Conservation (phyloP, 169 alveolate genomes). For the Cryptosporidium andersoni region DNA sequence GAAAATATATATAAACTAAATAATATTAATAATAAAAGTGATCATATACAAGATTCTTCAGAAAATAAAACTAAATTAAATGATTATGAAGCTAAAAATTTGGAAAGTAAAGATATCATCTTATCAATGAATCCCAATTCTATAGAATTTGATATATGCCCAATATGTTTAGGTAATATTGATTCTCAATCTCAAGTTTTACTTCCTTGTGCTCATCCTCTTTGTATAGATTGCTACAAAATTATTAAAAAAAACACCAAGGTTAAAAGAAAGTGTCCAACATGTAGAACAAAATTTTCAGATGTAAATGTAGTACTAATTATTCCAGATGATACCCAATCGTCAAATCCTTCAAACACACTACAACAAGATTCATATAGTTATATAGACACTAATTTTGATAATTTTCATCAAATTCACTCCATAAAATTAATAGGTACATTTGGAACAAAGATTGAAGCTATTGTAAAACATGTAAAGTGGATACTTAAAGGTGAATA, state of each 20-base stretch:
- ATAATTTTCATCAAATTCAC: neutral
- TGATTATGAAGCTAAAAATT: neutral
- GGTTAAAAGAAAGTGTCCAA: constrained; percentile 50
- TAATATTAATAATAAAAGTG: constrained; percentile 6
- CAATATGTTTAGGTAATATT: constrained; percentile 21
- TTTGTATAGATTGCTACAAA: constrained; percentile 46
- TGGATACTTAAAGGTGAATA: constrained; percentile 33
- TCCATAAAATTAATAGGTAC: constrained; percentile 26
- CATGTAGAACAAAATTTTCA: constrained; percentile 19
- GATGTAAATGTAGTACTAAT: constrained; percentile 49
- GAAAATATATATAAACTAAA: constrained; percentile 12
- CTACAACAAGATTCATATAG: neutral
- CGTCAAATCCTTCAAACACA: neutral
- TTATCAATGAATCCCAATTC: neutral
- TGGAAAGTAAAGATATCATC: neutral
- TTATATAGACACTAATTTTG: constrained; percentile 3
- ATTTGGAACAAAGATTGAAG: constrained; percentile 59
- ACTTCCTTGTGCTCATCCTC: constrained; percentile 53
- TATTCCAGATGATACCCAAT: constrained; percentile 10
- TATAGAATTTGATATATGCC: constrained; percentile 22
- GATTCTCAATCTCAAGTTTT: constrained; percentile 26
- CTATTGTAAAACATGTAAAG: constrained; percentile 36
- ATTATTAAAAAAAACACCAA: constrained; percentile 26
- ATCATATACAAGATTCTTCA: neutral
- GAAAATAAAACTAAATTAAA: neutral